Conservation (phyloP, 2,329 filamentous ascomycete genomes). For the Colletotrichum euphorbiae region DNA sequence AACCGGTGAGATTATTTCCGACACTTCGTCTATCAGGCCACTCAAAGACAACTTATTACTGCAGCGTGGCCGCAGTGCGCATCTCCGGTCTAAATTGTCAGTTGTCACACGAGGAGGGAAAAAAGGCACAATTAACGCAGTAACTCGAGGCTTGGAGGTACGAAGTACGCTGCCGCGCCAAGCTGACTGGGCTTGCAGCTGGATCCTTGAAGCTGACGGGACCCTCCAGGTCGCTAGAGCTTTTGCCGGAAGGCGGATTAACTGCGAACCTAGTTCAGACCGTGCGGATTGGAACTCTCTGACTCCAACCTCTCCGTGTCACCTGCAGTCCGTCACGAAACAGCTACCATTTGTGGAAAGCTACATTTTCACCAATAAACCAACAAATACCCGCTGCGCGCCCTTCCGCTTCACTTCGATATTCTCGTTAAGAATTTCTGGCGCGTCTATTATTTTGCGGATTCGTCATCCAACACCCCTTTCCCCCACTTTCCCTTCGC, state of each 20-base stretch:
- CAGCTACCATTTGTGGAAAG: slow-evolving; percentile 22
- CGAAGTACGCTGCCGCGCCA: slow-evolving; percentile 23
- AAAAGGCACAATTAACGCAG: not conserved
- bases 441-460: slow-evolving; percentile 30
- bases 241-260: slow-evolving; percentile 39
- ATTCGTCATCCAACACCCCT: slow-evolving; percentile 29
- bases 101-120: not conserved
- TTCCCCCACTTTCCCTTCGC: slow-evolving; percentile 44
- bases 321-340: slow-evolving; percentile 28
- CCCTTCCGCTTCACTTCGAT: slow-evolving; percentile 42
- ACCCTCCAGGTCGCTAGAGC: too few species aligned
- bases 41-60: not conserved
- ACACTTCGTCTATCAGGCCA: not conserved
- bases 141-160: not conserved
- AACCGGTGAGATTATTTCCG: not conserved
- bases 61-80: not conserved
- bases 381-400: slow-evolving; percentile 33
- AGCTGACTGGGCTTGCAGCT: slow-evolving; percentile 24
- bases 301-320: slow-evolving; percentile 42
- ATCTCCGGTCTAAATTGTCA: slow-evolving; percentile 1
- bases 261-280: slow-evolving; percentile 42
- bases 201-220: slow-evolving; percentile 37
- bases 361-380: slow-evolving; percentile 21
- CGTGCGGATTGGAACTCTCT: slow-evolving; percentile 45
- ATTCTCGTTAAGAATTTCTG: slow-evolving; percentile 36